phyloP scores from a whole-genome alignment of 257 asterid species.

The Gynochthodes officinalis region DNA sequence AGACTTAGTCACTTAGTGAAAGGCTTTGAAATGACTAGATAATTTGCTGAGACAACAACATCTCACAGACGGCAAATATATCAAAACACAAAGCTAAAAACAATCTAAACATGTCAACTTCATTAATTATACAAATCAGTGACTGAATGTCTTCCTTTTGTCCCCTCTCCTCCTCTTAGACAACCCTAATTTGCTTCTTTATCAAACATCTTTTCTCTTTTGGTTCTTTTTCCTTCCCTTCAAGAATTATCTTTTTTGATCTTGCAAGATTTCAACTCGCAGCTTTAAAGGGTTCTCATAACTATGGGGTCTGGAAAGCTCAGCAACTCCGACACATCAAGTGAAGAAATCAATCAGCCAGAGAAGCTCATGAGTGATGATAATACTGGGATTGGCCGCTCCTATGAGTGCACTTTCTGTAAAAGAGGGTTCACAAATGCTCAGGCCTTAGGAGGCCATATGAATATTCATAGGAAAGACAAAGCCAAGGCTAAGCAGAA shows the following conservation, averaged over 20 bases:
- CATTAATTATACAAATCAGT: not conserved
- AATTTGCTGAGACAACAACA: slow-evolving; percentile 6
- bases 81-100: slow-evolving; percentile 1
- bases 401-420: slow-evolving; percentile 73
- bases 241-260: not conserved
- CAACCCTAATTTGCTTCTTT: slow-evolving; percentile 13
- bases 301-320: slow-evolving; percentile 40
- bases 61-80: slow-evolving; percentile 19
- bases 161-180: not conserved
- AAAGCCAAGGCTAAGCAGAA: slow-evolving; percentile 52
- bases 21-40: not conserved
- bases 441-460: slow-evolving; percentile 90
- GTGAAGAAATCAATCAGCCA: slow-evolving; percentile 32
- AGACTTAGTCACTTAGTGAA: slow-evolving; percentile 13
- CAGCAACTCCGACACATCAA: slow-evolving; percentile 33
- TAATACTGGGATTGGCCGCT: slow-evolving; percentile 40
- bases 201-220: not conserved
- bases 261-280: not conserved
- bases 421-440: slow-evolving; percentile 86
- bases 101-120: slow-evolving; percentile 6
- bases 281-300: not conserved
- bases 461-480: slow-evolving; percentile 89
- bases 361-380: slow-evolving; percentile 39
- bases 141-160: slow-evolving; percentile 11
- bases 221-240: not conserved